A percentile compares a stretch with the other conserved stretches of the same genome.
Evolutionary conservation across 78 protist genomes (phyloP).

Genomic region (Planoprotostelium fungivorum): DNA sequence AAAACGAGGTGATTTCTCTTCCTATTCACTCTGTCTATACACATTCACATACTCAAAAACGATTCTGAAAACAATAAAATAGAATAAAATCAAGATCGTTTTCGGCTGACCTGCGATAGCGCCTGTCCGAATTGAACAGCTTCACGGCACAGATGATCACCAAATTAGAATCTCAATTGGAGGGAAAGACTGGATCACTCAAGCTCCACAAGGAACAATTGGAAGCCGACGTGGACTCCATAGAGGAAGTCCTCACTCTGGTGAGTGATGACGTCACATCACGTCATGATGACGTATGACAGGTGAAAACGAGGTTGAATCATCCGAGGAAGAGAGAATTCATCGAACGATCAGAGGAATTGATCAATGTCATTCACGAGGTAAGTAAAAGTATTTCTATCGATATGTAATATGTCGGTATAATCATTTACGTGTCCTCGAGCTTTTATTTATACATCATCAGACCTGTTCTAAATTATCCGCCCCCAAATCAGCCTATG

Average conservation of each 20-base stretch:
- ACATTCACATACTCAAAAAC: neutral
- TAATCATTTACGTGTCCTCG: too few relatives aligned
- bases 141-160: neutral
- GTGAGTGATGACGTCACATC: neutral
- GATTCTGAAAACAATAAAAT: neutral
- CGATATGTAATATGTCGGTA: neutral
- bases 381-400: neutral
- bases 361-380: neutral
- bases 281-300: neutral
- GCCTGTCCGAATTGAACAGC: neutral
- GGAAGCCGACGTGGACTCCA: neutral
- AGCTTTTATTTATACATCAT: too few relatives aligned
- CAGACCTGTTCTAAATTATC: neutral
- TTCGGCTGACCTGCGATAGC: too few relatives aligned
- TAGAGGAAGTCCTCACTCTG: neutral
- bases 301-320: neutral
- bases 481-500: neutral
- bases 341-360: neutral
- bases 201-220: neutral
- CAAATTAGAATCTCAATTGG: neutral
- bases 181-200: neutral
- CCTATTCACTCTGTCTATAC: too few relatives aligned
- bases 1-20: conserved; percentile 3
- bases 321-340: neutral
- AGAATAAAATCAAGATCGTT: too few relatives aligned